Evolutionary conservation across 139 green algal genomes (phyloP).

Genomic region (Picochlorum sp.): DNA sequence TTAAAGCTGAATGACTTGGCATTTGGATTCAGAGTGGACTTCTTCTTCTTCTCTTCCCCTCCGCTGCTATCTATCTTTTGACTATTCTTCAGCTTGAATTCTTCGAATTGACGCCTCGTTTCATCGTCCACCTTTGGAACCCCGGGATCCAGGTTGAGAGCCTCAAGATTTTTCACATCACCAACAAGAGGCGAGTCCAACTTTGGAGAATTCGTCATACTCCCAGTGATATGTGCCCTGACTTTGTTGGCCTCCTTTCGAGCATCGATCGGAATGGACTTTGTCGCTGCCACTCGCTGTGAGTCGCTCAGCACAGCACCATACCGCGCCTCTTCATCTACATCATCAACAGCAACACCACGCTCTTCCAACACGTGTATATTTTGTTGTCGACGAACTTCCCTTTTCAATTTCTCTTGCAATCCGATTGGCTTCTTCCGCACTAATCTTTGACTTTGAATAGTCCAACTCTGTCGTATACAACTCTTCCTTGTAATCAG

Average conservation of each 20-base stretch:
- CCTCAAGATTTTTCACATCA: constrained; percentile 33
- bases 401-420: constrained; percentile 69
- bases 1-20: constrained; percentile 51
- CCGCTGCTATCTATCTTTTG: constrained; percentile 9
- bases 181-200: constrained; percentile 28
- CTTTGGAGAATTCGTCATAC: constrained; percentile 34
- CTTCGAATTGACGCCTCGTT: constrained; percentile 27
- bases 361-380: constrained; percentile 75
- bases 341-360: constrained; percentile 46
- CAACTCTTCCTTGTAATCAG: constrained; percentile 67
- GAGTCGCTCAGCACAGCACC: constrained; percentile 46
- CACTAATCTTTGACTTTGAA: constrained; percentile 47
- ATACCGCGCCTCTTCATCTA: constrained; percentile 79
- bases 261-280: constrained; percentile 22
- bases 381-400: constrained; percentile 39
- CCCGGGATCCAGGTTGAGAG: constrained; percentile 39
- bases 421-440: constrained; percentile 63
- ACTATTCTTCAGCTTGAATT: constrained; percentile 27
- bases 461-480: constrained; percentile 69
- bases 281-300: not conserved
- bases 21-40: constrained; percentile 35
- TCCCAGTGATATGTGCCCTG: constrained; percentile 17
- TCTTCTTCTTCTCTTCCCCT: not conserved
- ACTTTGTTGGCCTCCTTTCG: constrained; percentile 31
- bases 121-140: constrained; percentile 18